A percentile compares a stretch with the other conserved stretches of the same genome.
Conservation (phyloP, 768 basidiomycete species). For the Butyriboletus loyo region DNA sequence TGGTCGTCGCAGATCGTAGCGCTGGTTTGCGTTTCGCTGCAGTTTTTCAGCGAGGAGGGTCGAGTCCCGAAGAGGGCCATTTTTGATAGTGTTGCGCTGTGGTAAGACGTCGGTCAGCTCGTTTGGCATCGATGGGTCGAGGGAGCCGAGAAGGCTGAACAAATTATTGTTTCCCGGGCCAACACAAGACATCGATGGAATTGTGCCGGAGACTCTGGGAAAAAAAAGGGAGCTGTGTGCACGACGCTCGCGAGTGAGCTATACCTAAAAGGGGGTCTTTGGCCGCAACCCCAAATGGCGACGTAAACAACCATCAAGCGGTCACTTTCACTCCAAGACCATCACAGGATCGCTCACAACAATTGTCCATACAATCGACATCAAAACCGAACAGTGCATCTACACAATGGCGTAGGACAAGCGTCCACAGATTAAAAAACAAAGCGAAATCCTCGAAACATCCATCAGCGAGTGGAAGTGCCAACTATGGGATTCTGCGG, state of each 20-base stretch:
- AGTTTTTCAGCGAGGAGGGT: background rate
- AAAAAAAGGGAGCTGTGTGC: background rate
- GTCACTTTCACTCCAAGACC: background rate
- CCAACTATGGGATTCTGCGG: background rate
- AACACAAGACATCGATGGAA: constrained; percentile 1
- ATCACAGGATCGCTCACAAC: background rate
- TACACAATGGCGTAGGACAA: background rate
- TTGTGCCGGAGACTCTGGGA: background rate
- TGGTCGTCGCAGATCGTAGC: background rate
- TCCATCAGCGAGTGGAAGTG: background rate
- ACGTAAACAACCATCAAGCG: constrained; percentile 22
- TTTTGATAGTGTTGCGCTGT: background rate
- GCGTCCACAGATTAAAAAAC: background rate
- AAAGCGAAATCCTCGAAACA: background rate
- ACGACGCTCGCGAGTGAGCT: background rate
- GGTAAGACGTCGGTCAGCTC: background rate
- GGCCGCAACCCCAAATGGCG: constrained; percentile 5
- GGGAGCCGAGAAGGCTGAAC: constrained; percentile 2
- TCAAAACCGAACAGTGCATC: background rate
- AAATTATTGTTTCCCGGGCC: background rate
- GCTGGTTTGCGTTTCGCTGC: background rate
- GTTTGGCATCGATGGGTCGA: background rate
- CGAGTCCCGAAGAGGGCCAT: background rate
- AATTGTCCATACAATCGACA: background rate
- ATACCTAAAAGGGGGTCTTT: background rate